phyloP scores from a whole-genome alignment of 306 rosid species.

The Castanospermum australe region DNA sequence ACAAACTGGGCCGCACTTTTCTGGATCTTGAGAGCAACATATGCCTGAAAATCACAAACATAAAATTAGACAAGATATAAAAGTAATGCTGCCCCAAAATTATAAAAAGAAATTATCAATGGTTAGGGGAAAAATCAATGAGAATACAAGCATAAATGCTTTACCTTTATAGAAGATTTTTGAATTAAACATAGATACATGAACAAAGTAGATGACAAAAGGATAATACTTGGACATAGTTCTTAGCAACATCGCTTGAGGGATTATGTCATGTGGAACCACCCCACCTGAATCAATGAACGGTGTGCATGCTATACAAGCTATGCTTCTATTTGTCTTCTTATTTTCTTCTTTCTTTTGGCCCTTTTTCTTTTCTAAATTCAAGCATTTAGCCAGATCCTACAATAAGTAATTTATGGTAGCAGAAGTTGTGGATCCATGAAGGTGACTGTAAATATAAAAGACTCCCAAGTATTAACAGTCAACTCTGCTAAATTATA shows the following conservation, averaged over 20 bases:
- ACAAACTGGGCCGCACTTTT: constrained; percentile 95
- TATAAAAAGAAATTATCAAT: neutral
- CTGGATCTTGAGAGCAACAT: constrained; percentile 96
- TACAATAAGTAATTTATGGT: neutral
- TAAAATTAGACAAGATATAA: neutral
- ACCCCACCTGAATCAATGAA: neutral
- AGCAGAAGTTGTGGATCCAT: neutral
- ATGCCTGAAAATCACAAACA: constrained; percentile 46
- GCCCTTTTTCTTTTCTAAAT: neutral
- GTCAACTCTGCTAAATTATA: neutral
- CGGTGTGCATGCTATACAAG: neutral
- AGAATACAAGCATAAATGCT: neutral
- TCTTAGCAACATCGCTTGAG: neutral
- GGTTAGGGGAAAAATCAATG: neutral
- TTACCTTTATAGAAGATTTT: neutral
- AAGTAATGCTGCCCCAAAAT: neutral
- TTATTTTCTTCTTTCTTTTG: neutral
- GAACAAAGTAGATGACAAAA: constrained; percentile 1
- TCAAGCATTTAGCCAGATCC: neutral
- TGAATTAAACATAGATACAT: neutral
- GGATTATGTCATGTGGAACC: neutral
- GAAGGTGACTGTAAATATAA: neutral
- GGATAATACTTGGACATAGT: neutral
- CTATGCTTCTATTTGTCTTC: neutral
- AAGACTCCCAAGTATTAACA: constrained; percentile 15